Percentiles rank a stretch among this genome's conserved stretches.
phyloP scores from a whole-genome alignment of 352 stramenopile genomes.

The Globisporangium acanthophoron region DNA sequence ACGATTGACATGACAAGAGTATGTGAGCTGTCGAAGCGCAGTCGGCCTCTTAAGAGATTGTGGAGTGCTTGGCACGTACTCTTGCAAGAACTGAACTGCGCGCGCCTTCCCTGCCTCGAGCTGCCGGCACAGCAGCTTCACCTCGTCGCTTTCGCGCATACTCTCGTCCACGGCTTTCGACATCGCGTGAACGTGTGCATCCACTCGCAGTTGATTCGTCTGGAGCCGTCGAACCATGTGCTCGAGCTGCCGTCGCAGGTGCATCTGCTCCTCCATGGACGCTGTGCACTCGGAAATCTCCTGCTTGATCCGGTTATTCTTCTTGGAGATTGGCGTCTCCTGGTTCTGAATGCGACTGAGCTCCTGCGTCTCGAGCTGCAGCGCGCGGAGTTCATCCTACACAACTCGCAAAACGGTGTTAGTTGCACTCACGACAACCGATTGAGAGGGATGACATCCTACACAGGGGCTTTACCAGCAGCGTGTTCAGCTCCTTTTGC shows the following conservation, averaged over 20 bases:
- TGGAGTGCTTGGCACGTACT: conserved; percentile 17
- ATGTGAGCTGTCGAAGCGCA: neutral
- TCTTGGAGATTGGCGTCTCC: conserved; percentile 68
- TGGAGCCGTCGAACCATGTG: conserved; percentile 80
- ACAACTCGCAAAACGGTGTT: neutral
- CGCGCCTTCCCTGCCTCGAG: conserved; percentile 71
- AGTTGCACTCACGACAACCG: neutral
- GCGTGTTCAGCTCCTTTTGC: conserved; percentile 54
- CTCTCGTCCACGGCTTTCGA: conserved; percentile 59
- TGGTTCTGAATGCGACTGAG: conserved; percentile 74
- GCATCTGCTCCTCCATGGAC: conserved; percentile 80
- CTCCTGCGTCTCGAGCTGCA: conserved; percentile 68
- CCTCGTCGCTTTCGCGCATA: conserved; percentile 57
- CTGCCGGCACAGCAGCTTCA: conserved; percentile 69
- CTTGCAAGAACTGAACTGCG: conserved; percentile 72
- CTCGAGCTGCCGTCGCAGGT: conserved; percentile 60
- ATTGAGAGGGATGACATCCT: neutral
- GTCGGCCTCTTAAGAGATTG: neutral
- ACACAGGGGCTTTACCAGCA: conserved; percentile 32
- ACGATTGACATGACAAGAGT: neutral
- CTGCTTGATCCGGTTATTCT: conserved; percentile 58
- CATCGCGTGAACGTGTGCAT: conserved; percentile 67
- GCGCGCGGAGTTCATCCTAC: conserved; percentile 61
- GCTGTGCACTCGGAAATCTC: conserved; percentile 64
- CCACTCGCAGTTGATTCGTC: conserved; percentile 63